Conservation (phyloP, 805 yeast genomes). For the Nakazawaea ernobii region DNA sequence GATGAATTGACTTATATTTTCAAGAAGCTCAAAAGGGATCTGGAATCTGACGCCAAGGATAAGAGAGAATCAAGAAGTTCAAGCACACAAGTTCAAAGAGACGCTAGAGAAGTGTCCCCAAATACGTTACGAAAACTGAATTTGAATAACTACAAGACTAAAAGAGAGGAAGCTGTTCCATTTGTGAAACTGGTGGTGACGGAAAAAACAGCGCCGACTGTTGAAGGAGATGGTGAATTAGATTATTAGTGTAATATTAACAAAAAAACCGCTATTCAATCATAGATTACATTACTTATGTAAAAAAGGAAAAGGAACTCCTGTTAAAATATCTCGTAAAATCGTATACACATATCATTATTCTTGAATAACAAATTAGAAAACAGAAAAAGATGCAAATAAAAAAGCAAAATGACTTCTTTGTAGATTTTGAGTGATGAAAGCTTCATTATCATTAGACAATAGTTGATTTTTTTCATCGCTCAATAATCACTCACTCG, state of each 20-base stretch:
- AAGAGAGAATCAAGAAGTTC: not conserved
- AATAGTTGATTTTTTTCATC: too few species aligned
- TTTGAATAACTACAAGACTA: not conserved
- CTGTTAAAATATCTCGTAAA: too few species aligned
- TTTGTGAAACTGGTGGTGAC: not conserved
- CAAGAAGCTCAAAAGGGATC: slow-evolving; percentile 4
- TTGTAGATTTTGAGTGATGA: too few species aligned
- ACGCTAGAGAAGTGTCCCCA: not conserved
- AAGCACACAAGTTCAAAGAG: not conserved
- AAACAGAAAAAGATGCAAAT: too few species aligned
- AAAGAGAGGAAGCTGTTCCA: not conserved
- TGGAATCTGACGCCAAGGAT: not conserved
- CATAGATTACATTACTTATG: not conserved
- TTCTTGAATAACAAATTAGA: too few species aligned
- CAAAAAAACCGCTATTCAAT: too few species aligned
- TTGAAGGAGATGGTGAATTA: not conserved
- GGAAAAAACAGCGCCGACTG: not conserved
- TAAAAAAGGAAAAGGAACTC: too few species aligned
- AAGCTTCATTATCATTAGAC: too few species aligned
- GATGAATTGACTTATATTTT: slow-evolving; percentile 24
- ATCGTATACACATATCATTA: too few species aligned
- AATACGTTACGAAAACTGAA: not conserved
- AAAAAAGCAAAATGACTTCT: too few species aligned
- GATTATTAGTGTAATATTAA: slow-evolving; percentile 14
- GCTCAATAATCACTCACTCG: too few species aligned